Base-by-base conservation (phyloP, 345 rosid genomes). In the Lumnitzera racemosa region DNA sequence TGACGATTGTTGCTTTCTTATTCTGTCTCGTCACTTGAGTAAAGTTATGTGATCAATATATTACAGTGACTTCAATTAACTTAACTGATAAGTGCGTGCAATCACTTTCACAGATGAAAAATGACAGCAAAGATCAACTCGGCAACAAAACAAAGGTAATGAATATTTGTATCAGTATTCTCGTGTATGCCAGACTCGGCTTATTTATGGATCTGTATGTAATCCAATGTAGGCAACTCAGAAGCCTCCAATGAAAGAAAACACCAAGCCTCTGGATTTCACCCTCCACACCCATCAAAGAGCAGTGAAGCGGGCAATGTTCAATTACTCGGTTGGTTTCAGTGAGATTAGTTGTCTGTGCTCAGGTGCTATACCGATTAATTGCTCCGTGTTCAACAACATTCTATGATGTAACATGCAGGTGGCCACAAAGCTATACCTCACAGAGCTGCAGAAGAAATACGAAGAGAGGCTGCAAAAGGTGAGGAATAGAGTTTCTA, bases 251-350 rank as follows among this genome's bases (percentile, higher is more conserved):
- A 68, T 76, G 5, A 90, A 85, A 65, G 97, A 90, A 65, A 85
- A 87, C 59, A 83, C 83, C 12, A 85, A 80, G 70, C 85, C 83
- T 9, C 68, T 68, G 25, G 92, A 83, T 49, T 78, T 90, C 77
- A 87, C 72, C 64, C 90, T 87, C 70, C 97, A 75, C 64, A 85
- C 95, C 3, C 81, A 81, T 31, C 84, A 90, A 64, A 83, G 97
- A 78, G 97, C 97, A 13, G 67, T 61, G 14, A 83, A 82, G 72
- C 91, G 95, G 15, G 95, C 95, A 47, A 80, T 85, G 76, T 87
- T 87, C 89, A 90, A 90, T 69, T 85, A 87, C 61, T 83, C 85
- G 59, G 97, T 82, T 41, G 65, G 79, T 47, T 20, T 3, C n/a
- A 12, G 46, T 46, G 4, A 41, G 43, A 58, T 55, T 11, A 36